Evolutionary conservation across 305 asterid species (phyloP).

Genomic region (Solanum hybrid): DNA sequence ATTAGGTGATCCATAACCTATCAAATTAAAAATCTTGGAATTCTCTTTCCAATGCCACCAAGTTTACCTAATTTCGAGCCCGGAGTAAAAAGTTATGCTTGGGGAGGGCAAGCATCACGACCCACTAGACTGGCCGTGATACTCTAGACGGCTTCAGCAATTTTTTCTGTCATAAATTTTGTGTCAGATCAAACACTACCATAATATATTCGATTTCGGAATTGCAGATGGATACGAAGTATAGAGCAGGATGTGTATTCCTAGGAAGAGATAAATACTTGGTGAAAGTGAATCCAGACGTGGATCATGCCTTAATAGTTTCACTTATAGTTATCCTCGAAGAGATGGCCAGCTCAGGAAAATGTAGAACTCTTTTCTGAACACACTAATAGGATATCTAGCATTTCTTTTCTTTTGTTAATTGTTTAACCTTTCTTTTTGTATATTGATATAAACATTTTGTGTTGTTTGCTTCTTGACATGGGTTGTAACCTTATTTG

Average conservation of each 20-base stretch:
- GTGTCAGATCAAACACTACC: no score
- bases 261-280: slow-evolving; percentile 20
- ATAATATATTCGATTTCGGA: no score
- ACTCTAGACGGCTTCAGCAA: no score
- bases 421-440: background rate
- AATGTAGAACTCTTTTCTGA: background rate
- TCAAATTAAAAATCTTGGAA: no score
- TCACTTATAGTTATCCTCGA: slow-evolving; percentile 28
- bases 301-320: slow-evolving; percentile 36
- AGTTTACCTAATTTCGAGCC: no score
- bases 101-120: no score
- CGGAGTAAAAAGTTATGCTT: no score
- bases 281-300: slow-evolving; percentile 19
- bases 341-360: slow-evolving; percentile 11
- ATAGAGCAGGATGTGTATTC: slow-evolving; percentile 5
- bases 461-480: background rate
- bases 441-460: background rate
- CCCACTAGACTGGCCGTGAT: no score
- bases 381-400: background rate
- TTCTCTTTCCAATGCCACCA: no score
- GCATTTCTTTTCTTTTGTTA: background rate
- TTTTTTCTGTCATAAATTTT: no score
- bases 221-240: background rate
- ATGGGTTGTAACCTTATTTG: background rate
- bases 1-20: no score